Evolutionary conservation across 345 rosid genomes (phyloP), one percentile per base, ranked within the genome.

Genomic region (Linum lewisii): DNA sequence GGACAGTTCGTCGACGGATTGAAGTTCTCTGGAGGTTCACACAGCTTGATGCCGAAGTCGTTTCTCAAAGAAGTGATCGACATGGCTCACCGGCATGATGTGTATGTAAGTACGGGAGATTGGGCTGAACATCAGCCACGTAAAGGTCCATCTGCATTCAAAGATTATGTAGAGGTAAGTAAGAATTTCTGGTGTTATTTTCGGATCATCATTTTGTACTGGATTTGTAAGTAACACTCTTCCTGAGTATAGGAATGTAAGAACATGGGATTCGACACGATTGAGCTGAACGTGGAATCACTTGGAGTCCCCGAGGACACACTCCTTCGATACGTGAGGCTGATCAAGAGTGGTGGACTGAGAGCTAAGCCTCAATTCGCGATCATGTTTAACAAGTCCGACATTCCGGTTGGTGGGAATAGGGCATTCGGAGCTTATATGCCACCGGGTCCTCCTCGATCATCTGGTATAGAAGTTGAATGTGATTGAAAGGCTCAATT

Each of bases 1-100:
- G 99, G 96, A 19, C 84, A 83, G 6, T 86, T 88, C 64, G 93
- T 92, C 47, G 96, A 88, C 62, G 97, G 97, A 2, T 59, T 89
- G 77, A 93, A 89, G 76, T 87, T 93, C 63, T 77, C 91, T 1
- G 99, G 92, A 49, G 94, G 95, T 24, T 87, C 99, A 3, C 65
- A 84, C 64, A 85, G 91, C 77, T 77, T 87, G 21, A 79, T 87
- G 78, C 85, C 96, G 0, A 93, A 84, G 73, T 73, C 95, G 15
- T 77, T 78, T 59, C 69, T 93, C 37, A 77, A 79, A 64, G 77
- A 85, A 65, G 86, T 84, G 56, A 81, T 85, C 38, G 74, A 79
- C 56, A 73, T 71, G 81, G 95, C 96, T 56, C 96, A 87, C 65
- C 78, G 80, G 21, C 90, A 89, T 67, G 78, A 83, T 61, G 85